These are phyloP conservation scores for Phytophthora multivora DNA, from an alignment of 352 stramenopile genomes.

Conservation along the genomic window DNA sequence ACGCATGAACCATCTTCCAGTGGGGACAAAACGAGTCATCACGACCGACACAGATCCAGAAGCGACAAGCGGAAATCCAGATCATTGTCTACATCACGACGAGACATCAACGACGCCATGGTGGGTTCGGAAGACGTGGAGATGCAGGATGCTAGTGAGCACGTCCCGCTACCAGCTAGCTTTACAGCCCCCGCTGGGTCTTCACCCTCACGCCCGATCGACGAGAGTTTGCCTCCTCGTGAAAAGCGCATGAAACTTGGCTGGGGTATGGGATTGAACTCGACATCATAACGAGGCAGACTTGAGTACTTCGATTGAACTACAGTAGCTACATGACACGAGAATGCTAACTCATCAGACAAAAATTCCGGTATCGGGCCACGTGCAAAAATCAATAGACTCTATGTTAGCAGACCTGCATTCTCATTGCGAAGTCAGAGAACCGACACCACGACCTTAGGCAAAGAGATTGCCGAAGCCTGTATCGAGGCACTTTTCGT, in stretches of 20 bases:
- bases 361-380: slow-evolving; percentile 11
- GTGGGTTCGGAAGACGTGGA: slow-evolving; percentile 23
- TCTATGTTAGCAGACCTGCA: slow-evolving; percentile 29
- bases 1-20: slow-evolving; percentile 15
- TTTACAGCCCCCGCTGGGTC: slow-evolving; percentile 39
- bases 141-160: slow-evolving; percentile 41
- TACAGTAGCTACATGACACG: neutral
- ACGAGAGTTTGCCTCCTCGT: slow-evolving; percentile 26
- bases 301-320: slow-evolving; percentile 3
- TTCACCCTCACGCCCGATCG: slow-evolving; percentile 7
- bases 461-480: slow-evolving; percentile 58
- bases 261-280: slow-evolving; percentile 82
- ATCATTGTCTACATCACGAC: slow-evolving; percentile 25
- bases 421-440: neutral
- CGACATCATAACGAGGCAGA: slow-evolving; percentile 24
- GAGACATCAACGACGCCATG: slow-evolving; percentile 13
- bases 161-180: slow-evolving; percentile 58
- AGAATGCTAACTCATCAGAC: slow-evolving; percentile 7
- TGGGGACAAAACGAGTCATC: slow-evolving; percentile 25
- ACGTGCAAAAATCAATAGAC: slow-evolving; percentile 38
- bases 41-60: slow-evolving; percentile 28
- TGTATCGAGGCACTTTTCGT: slow-evolving; percentile 57
- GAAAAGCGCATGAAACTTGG: slow-evolving; percentile 71
- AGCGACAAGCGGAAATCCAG: slow-evolving; percentile 39
- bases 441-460: slow-evolving; percentile 14